Base-by-base conservation (phyloP, 176 grass and related monocot genomes). In the Carex pumila region DNA sequence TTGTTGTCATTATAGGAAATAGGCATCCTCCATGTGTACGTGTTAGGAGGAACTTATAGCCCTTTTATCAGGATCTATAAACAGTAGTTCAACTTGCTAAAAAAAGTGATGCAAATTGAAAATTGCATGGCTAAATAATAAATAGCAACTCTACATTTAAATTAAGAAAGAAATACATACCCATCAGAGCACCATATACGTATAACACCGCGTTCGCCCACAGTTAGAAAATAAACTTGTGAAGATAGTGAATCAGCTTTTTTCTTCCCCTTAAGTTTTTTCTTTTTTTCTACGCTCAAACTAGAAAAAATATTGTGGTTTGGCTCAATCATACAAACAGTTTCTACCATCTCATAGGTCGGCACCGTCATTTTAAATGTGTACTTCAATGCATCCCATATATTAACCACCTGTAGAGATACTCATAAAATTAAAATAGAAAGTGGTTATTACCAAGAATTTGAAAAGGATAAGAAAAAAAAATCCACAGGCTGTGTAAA, bases 291-390 rank as follows among this genome's bases (percentile, higher is more conserved):
- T 61, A 81, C 7, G 13, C 80, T 82, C 80, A 95, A 89, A 92
- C 64, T 84, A 86, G 95, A 45, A 64, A 83, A 87, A 3, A 98
- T 64, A 19, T 53, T 77, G 85, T 71, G 90, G 73, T 65, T 85
- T 61, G 85, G 65, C 88, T 83, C 86, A 87, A 98, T 90, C 47
- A 93, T 84, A 56, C 86, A 93, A 87, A 95, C 86, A 83, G 85
- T 82, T 93, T 98, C 95, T 74, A 98, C 86, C 91, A 98, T 94
- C 85, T 98, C 95, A 90, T 93, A 94, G 37, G 89, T 86, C 1
- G 89, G 88, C 72, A 98, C 84, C 71, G 95, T 98, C 79, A 90
- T 93, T 87, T 94, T 95, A 49, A 89, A 98, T 79, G 39, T 89
- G 82, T 91, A 98, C 65, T 90, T 89, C 29, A 61, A 59, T 81